Conservation (phyloP, 1,284 basidiomycete species). For the Athelia sp. region DNA sequence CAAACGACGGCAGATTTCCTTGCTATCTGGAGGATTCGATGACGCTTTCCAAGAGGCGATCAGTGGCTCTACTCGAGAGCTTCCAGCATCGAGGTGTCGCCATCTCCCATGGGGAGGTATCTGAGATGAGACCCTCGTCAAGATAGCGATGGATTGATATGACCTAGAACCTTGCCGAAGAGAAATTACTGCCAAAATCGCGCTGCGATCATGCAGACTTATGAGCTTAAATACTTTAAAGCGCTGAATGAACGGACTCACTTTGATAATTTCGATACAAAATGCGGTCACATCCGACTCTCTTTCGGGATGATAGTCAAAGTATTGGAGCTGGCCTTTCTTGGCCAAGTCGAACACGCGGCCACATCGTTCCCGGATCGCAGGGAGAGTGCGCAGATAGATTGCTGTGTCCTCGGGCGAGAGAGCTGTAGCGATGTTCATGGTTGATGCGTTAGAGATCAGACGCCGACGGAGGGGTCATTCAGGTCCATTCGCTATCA, state of each 20-base stretch:
- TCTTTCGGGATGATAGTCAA: conserved; percentile 77
- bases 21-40: conserved; percentile 36
- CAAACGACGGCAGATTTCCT: conserved; percentile 68
- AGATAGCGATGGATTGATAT: conserved; percentile 1
- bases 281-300: conserved; percentile 74
- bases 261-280: conserved; percentile 80
- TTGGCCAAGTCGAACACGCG: conserved; percentile 77
- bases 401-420: conserved; percentile 41
- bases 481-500: too few relatives aligned
- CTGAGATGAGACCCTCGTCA: conserved; percentile 29
- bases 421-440: conserved; percentile 25
- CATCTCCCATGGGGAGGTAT: conserved; percentile 91
- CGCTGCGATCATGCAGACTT: conserved; percentile 48
- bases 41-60: conserved; percentile 50
- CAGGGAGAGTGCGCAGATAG: conserved; percentile 83
- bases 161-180: conserved; percentile 39
- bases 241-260: conserved; percentile 19
- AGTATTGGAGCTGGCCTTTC: conserved; percentile 75
- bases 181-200: conserved; percentile 75
- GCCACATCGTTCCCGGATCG: conserved; percentile 82
- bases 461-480: too few relatives aligned
- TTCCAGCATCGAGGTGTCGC: conserved; percentile 79
- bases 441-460: too few relatives aligned
- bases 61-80: conserved; percentile 56
- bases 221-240: neutral